phyloP scores from a whole-genome alignment of 2,329 filamentous ascomycete genomes.

The Exophiala aquamarina region DNA sequence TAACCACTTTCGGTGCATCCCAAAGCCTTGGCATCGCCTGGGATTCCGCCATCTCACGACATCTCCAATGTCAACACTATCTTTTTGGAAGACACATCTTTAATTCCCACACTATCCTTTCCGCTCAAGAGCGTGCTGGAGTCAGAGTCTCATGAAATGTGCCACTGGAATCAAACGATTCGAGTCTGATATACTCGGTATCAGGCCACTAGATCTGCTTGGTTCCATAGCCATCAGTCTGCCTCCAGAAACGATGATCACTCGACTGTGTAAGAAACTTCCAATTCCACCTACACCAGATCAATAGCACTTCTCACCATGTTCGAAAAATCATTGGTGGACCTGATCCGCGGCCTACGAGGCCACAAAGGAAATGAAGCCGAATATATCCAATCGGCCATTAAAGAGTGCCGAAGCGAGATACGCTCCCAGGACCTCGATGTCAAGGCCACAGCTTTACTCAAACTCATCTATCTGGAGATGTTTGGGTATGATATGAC shows the following conservation, averaged over 20 bases:
- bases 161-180: too few relatives aligned
- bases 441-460: slow-evolving; percentile 89
- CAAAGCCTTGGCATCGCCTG: too few relatives aligned
- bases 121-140: too few relatives aligned
- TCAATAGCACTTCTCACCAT: slow-evolving; percentile 46
- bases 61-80: too few relatives aligned
- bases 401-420: slow-evolving; percentile 94
- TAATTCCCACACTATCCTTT: too few relatives aligned
- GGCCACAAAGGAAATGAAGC: slow-evolving; percentile 94
- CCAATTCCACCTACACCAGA: slow-evolving; percentile 4
- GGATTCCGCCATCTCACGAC: too few relatives aligned
- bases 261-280: slow-evolving; percentile 1
- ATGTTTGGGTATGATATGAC: slow-evolving; percentile 99
- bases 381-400: slow-evolving; percentile 88
- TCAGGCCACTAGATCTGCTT: too few relatives aligned
- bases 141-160: too few relatives aligned
- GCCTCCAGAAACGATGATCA: slow-evolving; percentile 16
- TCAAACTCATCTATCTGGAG: slow-evolving; percentile 96
- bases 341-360: slow-evolving; percentile 93
- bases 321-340: slow-evolving; percentile 99
- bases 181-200: too few relatives aligned
- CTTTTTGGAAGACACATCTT: too few relatives aligned
- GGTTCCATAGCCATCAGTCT: slow-evolving; percentile 4
- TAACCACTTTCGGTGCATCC: too few relatives aligned
- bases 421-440: slow-evolving; percentile 94